Conservation (phyloP, 129 eudicot genomes). For the Arctium lappa region DNA sequence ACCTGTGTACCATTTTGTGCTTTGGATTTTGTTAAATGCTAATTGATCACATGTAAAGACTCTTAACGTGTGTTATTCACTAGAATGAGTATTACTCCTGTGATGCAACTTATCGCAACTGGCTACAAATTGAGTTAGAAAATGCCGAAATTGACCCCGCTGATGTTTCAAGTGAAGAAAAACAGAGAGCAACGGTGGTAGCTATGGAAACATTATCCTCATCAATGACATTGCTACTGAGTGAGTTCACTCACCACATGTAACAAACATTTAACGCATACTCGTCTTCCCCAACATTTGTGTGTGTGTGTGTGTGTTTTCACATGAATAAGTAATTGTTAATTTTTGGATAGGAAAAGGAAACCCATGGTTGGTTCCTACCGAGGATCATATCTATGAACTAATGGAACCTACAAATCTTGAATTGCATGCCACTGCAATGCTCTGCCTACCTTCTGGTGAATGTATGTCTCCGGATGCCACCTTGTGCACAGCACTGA, state of each 20-base stretch:
- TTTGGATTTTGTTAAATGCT: not conserved
- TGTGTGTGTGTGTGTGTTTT: not conserved
- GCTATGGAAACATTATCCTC: conserved; percentile 67
- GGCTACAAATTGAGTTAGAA: conserved; percentile 79
- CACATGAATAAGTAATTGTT: not conserved
- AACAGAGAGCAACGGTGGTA: conserved; percentile 46
- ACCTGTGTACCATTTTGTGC: not conserved
- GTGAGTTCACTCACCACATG: conserved; percentile 44
- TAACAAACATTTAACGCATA: not conserved
- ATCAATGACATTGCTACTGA: conserved; percentile 54
- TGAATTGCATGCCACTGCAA: conserved; percentile 88
- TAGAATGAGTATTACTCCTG: conserved; percentile 96
- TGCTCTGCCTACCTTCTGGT: conserved; percentile 89
- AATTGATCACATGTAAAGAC: not conserved
- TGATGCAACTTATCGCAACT: conserved; percentile 93
- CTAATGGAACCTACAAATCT: conserved; percentile 57
- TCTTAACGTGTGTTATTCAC: conserved; percentile 10
- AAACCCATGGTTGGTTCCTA: conserved; percentile 72
- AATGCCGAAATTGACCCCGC: conserved; percentile 52
- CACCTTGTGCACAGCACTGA: conserved; percentile 79
- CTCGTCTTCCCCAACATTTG: not conserved
- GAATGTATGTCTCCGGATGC: conserved; percentile 91
- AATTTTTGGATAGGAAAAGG: conserved; percentile 50
- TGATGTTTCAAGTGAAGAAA: conserved; percentile 69
- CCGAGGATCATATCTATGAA: conserved; percentile 62